Conservation (phyloP, 2,329 filamentous ascomycete species). For the Rhynchosporium graminicola region DNA sequence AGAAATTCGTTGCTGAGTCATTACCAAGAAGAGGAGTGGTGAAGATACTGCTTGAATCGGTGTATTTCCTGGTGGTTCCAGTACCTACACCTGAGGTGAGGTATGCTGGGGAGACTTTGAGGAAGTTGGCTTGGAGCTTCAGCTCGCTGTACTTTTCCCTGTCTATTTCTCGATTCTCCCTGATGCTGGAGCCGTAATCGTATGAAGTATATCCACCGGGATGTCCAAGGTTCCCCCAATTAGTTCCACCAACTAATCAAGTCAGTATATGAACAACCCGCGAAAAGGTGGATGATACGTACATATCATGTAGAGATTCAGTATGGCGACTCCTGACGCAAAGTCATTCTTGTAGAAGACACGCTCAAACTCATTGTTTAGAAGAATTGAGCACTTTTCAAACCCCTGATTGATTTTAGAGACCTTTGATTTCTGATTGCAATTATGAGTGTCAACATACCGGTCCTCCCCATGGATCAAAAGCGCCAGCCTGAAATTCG, state of each 20-base stretch:
- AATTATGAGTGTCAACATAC: slow-evolving; percentile 22
- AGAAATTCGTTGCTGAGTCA: slow-evolving; percentile 59
- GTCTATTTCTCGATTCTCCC: slow-evolving; percentile 66
- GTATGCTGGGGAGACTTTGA: slow-evolving; percentile 71
- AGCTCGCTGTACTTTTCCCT: slow-evolving; percentile 79
- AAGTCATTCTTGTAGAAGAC: slow-evolving; percentile 80
- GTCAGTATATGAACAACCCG: slow-evolving; percentile 43
- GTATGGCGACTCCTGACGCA: slow-evolving; percentile 64
- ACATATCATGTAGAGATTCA: slow-evolving; percentile 74
- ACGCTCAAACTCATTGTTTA: slow-evolving; percentile 73
- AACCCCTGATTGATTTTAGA: slow-evolving; percentile 50
- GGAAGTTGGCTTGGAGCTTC: slow-evolving; percentile 74
- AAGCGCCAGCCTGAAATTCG: slow-evolving; percentile 69
- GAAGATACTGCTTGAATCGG: slow-evolving; percentile 50
- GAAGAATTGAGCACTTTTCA: slow-evolving; percentile 62
- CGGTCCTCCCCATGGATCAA: slow-evolving; percentile 72
- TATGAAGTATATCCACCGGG: slow-evolving; percentile 63
- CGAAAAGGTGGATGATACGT: neutral
- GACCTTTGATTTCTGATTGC: neutral
- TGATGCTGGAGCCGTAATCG: slow-evolving; percentile 62
- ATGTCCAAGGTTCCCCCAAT: slow-evolving; percentile 79
- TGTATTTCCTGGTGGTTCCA: slow-evolving; percentile 47
- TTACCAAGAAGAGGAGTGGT: slow-evolving; percentile 63
- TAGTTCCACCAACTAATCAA: slow-evolving; percentile 67
- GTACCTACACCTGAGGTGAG: slow-evolving; percentile 58